Evolutionary conservation across 495 filamentous ascomycete species (phyloP).

Genomic region (Viridothelium virens): DNA sequence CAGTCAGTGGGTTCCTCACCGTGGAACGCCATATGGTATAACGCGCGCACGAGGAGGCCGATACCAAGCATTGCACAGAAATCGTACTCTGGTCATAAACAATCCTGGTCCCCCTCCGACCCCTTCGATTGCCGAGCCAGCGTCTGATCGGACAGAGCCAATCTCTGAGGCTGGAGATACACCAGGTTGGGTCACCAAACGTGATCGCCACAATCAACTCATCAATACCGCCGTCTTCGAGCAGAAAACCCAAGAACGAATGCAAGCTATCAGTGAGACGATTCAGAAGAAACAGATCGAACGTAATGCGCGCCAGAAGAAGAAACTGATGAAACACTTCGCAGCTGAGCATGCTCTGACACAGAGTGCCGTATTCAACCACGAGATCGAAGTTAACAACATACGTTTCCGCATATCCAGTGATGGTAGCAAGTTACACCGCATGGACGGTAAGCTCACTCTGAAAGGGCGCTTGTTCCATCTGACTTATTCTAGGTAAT

Average conservation of each 20-base stretch:
- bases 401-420: conserved; percentile 66
- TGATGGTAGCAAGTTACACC: conserved; percentile 78
- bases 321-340: conserved; percentile 38
- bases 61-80: conserved; percentile 43
- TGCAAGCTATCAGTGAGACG: conserved; percentile 67
- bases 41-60: conserved; percentile 16
- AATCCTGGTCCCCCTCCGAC: conserved; percentile 31
- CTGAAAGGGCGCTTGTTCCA: not conserved
- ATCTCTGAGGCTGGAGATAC: conserved; percentile 9
- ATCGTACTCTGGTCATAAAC: conserved; percentile 70
- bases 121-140: not conserved
- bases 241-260: conserved; percentile 59
- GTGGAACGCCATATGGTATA: conserved; percentile 24
- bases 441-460: conserved; percentile 56
- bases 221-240: conserved; percentile 82
- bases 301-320: conserved; percentile 16
- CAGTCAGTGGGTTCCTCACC: conserved; percentile 20
- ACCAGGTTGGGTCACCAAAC: conserved; percentile 64
- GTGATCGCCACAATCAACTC: conserved; percentile 77
- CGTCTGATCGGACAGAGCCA: conserved; percentile 3
- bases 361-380: conserved; percentile 34
- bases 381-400: conserved; percentile 68
- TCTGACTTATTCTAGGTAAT: conserved; percentile 45
- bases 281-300: conserved; percentile 43
- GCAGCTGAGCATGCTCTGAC: conserved; percentile 20